Evolutionary conservation across 176 grass and related monocot species (phyloP).

Genomic region (Musa itinerans): DNA sequence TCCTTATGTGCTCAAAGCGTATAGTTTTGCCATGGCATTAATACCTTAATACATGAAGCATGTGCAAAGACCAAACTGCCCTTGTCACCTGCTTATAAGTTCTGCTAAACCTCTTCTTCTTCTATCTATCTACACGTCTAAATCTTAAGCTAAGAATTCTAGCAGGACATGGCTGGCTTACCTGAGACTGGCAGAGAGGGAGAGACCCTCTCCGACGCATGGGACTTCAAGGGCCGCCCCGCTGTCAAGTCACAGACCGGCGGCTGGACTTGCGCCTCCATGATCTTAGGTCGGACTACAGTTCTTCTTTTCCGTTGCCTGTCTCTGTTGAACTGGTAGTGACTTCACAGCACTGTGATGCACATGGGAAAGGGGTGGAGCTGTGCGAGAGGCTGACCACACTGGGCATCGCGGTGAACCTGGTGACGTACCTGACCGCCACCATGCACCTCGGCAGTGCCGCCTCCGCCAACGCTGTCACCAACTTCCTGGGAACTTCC

Average conservation of each 20-base stretch:
- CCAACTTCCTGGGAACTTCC: slow-evolving; percentile 13
- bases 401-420: slow-evolving; percentile 20
- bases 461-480: slow-evolving; percentile 16
- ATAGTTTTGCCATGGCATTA: no score
- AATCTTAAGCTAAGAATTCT: no score
- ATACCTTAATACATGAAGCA: no score
- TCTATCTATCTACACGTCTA: no score
- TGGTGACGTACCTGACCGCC: slow-evolving; percentile 19
- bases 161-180: slow-evolving; percentile 33
- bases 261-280: slow-evolving; percentile 63
- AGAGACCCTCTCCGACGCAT: slow-evolving; percentile 60
- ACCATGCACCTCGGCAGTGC: slow-evolving; percentile 27
- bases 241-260: slow-evolving; percentile 48
- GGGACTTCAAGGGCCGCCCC: slow-evolving; percentile 75
- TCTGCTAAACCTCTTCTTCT: no score
- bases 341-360: no score
- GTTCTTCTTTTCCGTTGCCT: no score
- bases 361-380: slow-evolving; percentile 9
- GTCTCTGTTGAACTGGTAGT: no score
- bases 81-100: no score
- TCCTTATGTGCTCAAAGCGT: no score
- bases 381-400: slow-evolving; percentile 17
- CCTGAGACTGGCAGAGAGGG: slow-evolving; percentile 32
- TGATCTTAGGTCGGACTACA: slow-evolving; percentile 54
- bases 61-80: no score